phyloP scores from a whole-genome alignment of 225 moss, liverwort and hornwort genomes.

The Sphagnum contortum region DNA sequence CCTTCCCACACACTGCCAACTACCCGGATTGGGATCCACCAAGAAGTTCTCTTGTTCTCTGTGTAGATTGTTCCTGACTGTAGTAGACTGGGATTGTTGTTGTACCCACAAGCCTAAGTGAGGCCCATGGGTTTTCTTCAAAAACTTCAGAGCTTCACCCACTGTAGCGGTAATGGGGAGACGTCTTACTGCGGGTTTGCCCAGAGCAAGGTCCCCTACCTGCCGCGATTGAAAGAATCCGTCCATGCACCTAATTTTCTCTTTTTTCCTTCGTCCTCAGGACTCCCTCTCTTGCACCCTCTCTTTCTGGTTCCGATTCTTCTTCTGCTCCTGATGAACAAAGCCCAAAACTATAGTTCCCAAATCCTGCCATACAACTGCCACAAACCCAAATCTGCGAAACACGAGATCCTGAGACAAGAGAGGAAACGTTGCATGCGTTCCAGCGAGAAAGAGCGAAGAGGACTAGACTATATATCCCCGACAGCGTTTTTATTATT shows the following conservation, averaged over 20 bases:
- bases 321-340: no score
- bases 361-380: no score
- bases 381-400: no score
- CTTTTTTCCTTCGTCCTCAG: background rate
- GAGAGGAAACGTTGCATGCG: no score
- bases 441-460: no score
- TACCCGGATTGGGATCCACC: background rate
- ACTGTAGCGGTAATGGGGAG: constrained; percentile 37
- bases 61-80: no score
- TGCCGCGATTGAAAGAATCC: constrained; percentile 51
- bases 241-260: constrained; percentile 33
- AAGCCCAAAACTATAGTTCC: no score
- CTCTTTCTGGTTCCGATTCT: no score
- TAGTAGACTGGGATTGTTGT: constrained; percentile 9
- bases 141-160: constrained; percentile 48
- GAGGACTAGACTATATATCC: no score
- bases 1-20: constrained; percentile 47
- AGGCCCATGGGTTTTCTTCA: constrained; percentile 35
- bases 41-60: constrained; percentile 12
- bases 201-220: constrained; percentile 70
- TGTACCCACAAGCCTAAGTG: constrained; percentile 62
- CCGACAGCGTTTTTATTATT: no score
- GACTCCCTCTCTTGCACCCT: background rate
- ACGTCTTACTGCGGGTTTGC: constrained; percentile 54
- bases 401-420: no score